These are phyloP conservation scores for Quercus wislizeni DNA, from an alignment of 306 rosid genomes.

Conservation along the genomic window DNA sequence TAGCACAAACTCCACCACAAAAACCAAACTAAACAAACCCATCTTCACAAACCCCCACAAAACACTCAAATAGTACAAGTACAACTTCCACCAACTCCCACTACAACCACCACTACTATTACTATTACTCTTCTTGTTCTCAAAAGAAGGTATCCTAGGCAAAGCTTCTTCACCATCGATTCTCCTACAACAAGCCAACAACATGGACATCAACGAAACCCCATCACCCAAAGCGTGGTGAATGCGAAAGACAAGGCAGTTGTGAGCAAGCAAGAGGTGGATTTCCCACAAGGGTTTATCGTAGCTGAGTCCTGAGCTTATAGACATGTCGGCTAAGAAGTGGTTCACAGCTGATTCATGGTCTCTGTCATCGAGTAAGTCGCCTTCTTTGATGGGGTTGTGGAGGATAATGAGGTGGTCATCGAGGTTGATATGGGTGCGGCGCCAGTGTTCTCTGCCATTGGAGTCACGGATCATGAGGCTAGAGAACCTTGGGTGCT, in stretches of 20 bases:
- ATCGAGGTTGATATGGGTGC: slow-evolving; percentile 46
- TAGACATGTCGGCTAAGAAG: slow-evolving; percentile 55
- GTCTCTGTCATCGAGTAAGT: not conserved
- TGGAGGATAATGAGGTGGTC: slow-evolving; percentile 41
- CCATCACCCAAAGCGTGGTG: slow-evolving; percentile 91
- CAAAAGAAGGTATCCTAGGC: slow-evolving; percentile 30
- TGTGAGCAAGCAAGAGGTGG: slow-evolving; percentile 60
- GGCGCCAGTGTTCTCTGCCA: slow-evolving; percentile 77
- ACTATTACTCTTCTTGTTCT: not conserved
- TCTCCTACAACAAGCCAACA: slow-evolving; percentile 58
- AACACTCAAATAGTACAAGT: not conserved
- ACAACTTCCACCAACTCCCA: not conserved
- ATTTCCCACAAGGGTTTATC: slow-evolving; percentile 89
- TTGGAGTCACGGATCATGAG: slow-evolving; percentile 53
- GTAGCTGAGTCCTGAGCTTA: slow-evolving; percentile 26
- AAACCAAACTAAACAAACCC: slow-evolving; percentile 47
- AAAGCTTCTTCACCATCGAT: slow-evolving; percentile 23
- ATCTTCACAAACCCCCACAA: slow-evolving; percentile 18
- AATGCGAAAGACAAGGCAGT: slow-evolving; percentile 51
- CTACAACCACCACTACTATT: not conserved
- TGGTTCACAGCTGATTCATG: slow-evolving; percentile 42
- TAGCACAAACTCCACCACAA: slow-evolving; percentile 34
- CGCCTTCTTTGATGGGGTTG: slow-evolving; percentile 3
- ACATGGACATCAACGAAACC: slow-evolving; percentile 74
- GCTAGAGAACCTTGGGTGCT: slow-evolving; percentile 70